Evolutionary conservation across 2,329 filamentous ascomycete genomes (phyloP), one percentile per base, ranked within the genome.

Genomic region (Aspergillus novoparasiticus): DNA sequence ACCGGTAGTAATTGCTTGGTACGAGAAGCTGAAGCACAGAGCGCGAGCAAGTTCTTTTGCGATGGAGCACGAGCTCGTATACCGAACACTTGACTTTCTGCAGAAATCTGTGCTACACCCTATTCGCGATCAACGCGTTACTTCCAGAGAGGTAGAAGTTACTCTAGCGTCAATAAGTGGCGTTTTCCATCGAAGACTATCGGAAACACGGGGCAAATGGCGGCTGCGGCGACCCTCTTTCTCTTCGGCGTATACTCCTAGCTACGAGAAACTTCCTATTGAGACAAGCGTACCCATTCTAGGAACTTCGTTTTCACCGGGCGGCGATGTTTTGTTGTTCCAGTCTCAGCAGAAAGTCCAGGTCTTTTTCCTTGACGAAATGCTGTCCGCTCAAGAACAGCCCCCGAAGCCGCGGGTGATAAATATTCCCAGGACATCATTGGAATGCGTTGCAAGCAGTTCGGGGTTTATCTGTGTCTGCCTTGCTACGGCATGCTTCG

Each of bases 11-110:
- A 60, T 21, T 6, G 51, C 46, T 8, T 69, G 64, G 63, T 69
- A 69, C 41, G 58, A 61, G 10, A n/a, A 54, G 21, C 43, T 71
- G 9, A 66, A 53, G 16, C 19, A 36, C 14, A 39, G 36, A 19
- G 58, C 58, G 19, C 34, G 58, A 12, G 50, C 48, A 4, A 60
- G 50, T 16, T 46, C 23, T 12, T 28, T 43, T n/a, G 21, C 30
- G 6, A 46, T 19, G 14, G 73, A 77, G 61, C 66, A 60, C 11
- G 56, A 68, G 9, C 69, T 71, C 0, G 62, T 76, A 12, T 58
- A 64, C 8, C 63, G 62, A 28, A 73, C 74, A 21, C 65, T 77
- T 6, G 62, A 68, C 2, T 73, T 69, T 58, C 60, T 78, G 10
- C 72, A 76, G 56, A 57, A 69, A 3, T 57, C 51, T 8, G 71